Conservation (phyloP, 306 rosid genomes). For the Parietaria judaica region DNA sequence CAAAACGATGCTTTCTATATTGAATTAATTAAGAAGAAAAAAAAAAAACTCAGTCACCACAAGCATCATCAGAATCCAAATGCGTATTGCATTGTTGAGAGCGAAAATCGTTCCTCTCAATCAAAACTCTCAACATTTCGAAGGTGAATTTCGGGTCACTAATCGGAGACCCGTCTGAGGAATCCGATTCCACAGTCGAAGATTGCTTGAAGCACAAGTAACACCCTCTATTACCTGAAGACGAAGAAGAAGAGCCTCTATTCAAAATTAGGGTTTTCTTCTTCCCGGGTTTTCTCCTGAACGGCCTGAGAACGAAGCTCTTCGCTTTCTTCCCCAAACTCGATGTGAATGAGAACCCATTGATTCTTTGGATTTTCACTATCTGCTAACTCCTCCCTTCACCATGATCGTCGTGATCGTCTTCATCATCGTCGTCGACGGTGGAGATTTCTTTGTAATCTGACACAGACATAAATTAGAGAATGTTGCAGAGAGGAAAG, state of each 20-base stretch:
- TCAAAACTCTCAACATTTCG: slow-evolving; percentile 43
- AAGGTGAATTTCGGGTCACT: slow-evolving; percentile 49
- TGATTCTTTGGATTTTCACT: neutral
- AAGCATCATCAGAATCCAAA: slow-evolving; percentile 12
- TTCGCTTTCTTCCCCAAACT: slow-evolving; percentile 4
- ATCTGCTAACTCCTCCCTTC: neutral
- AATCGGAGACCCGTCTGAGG: slow-evolving; percentile 27
- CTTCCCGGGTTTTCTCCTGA: neutral
- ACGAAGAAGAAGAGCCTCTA: neutral
- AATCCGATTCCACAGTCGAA: slow-evolving; percentile 31
- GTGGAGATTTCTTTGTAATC: slow-evolving; percentile 4
- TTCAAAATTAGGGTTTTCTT: neutral
- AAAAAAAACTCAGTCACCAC: too few species aligned
- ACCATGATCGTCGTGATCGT: neutral
- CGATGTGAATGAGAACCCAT: neutral
- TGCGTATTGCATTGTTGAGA: slow-evolving; percentile 70
- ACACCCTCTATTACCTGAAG: slow-evolving; percentile 28
- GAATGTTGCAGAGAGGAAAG: neutral
- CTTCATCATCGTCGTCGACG: neutral
- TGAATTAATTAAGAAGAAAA: too few species aligned
- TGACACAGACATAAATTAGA: slow-evolving; percentile 4
- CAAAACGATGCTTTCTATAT: too few species aligned
- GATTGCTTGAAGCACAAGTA: slow-evolving; percentile 51
- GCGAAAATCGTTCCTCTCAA: slow-evolving; percentile 64
- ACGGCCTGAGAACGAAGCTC: neutral